These are phyloP conservation scores for Stemphylium vesicarium DNA, from an alignment of 2,329 filamentous ascomycete genomes.

Conservation along the genomic window DNA sequence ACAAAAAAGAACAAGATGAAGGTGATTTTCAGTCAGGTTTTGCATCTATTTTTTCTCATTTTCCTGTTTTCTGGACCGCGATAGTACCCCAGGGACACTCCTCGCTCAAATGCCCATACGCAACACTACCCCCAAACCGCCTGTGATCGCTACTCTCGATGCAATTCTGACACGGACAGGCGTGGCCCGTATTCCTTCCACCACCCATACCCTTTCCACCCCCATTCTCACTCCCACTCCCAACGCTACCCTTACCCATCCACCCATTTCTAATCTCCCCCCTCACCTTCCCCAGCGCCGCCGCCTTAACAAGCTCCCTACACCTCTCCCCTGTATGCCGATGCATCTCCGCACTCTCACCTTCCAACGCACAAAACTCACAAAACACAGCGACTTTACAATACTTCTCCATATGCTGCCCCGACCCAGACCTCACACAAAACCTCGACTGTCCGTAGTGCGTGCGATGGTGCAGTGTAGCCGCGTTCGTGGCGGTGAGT, in stretches of 20 bases:
- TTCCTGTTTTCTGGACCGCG: background rate
- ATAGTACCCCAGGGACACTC: slow-evolving; percentile 1
- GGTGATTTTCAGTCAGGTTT: too few species aligned
- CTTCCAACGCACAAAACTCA: background rate
- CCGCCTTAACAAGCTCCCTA: too few species aligned
- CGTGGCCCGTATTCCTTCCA: background rate
- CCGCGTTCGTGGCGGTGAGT: background rate
- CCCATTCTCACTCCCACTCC: too few species aligned
- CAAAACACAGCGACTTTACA: background rate
- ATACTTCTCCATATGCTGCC: background rate
- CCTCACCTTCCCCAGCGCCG: background rate
- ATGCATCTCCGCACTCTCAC: background rate
- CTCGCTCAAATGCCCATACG: slow-evolving; percentile 4
- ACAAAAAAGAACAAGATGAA: too few species aligned
- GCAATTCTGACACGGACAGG: slow-evolving; percentile 10
- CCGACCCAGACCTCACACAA: background rate
- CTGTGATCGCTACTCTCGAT: slow-evolving; percentile 6
- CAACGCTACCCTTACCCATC: too few species aligned
- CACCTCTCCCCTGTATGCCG: background rate
- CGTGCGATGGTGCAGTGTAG: background rate
- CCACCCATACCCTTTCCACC: too few species aligned
- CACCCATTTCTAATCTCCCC: too few species aligned
- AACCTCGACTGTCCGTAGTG: background rate
- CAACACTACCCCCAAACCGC: background rate
- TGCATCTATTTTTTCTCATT: background rate